These are phyloP conservation scores for Centaurea solstitialis DNA, from an alignment of 129 eudicot species.

Conservation along the genomic window DNA sequence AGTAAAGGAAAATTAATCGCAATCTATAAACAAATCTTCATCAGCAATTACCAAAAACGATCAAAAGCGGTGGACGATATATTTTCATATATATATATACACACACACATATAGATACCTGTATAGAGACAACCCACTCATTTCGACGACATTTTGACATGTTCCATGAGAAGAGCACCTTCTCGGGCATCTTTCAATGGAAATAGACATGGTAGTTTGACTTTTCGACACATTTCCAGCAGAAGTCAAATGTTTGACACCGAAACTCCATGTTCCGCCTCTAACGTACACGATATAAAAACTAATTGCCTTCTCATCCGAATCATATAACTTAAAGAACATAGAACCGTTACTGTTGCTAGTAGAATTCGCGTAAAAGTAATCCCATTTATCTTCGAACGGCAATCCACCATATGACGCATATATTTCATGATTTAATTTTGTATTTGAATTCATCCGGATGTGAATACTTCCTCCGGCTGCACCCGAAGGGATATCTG, in stretches of 20 bases:
- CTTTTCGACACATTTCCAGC: slow-evolving; percentile 31
- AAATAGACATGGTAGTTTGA: slow-evolving; percentile 68
- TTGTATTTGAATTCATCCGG: slow-evolving; percentile 50
- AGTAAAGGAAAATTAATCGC: neutral
- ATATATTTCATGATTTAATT: slow-evolving; percentile 60
- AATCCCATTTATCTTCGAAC: slow-evolving; percentile 67
- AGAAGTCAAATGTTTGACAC: slow-evolving; percentile 50
- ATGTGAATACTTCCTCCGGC: slow-evolving; percentile 86
- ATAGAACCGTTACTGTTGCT: slow-evolving; percentile 77
- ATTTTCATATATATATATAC: too few relatives aligned
- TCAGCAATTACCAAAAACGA: neutral
- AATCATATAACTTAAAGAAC: slow-evolving; percentile 75
- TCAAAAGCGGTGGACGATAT: neutral
- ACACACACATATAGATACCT: slow-evolving; percentile 51
- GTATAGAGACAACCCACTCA: slow-evolving; percentile 80
- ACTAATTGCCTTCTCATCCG: slow-evolving; percentile 58
- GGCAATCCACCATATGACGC: slow-evolving; percentile 86
- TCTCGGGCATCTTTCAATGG: slow-evolving; percentile 88
- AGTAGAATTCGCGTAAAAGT: slow-evolving; percentile 62
- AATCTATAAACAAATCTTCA: neutral
- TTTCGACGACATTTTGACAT: slow-evolving; percentile 70
- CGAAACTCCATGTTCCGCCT: slow-evolving; percentile 92
- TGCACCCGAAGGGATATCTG: slow-evolving; percentile 86
- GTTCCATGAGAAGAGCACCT: slow-evolving; percentile 89
- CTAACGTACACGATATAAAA: slow-evolving; percentile 74